Percentiles rank a stretch among this genome's conserved stretches.
Evolutionary conservation across 2,329 filamentous ascomycete species (phyloP).

Genomic region (Epichloe gansuensis): DNA sequence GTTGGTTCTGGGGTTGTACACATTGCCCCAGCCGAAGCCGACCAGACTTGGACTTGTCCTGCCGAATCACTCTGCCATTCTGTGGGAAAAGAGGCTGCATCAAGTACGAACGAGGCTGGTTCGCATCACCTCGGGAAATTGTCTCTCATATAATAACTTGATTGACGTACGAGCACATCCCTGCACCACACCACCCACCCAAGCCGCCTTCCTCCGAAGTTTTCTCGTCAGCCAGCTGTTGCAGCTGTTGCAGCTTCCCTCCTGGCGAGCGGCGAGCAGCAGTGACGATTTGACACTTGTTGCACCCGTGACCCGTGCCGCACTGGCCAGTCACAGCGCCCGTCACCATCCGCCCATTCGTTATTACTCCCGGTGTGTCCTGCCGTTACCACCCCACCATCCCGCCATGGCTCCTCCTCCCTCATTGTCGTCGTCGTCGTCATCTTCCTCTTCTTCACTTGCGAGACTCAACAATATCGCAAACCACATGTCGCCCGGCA

Average conservation of each 20-base stretch:
- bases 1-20: background rate
- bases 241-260: background rate
- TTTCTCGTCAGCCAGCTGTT: background rate
- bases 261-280: background rate
- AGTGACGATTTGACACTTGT: background rate
- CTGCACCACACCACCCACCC: background rate
- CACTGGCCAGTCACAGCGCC: background rate
- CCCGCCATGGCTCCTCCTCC: constrained; percentile 10
- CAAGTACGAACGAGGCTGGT: background rate
- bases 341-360: background rate
- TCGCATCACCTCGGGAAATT: background rate
- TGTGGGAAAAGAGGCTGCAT: background rate
- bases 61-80: too few species aligned
- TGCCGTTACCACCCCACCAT: background rate
- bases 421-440: constrained; percentile 12
- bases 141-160: too few species aligned
- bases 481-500: constrained; percentile 55
- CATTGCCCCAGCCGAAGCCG: too few species aligned
- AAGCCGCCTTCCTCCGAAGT: background rate
- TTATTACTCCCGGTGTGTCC: background rate
- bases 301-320: background rate
- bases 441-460: constrained; percentile 33
- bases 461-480: constrained; percentile 48
- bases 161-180: background rate
- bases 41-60: too few species aligned